A percentile compares a stretch with the other conserved stretches of the same genome.
phyloP scores from a whole-genome alignment of 2,329 filamentous ascomycete species.

The Neonectria faginata region DNA sequence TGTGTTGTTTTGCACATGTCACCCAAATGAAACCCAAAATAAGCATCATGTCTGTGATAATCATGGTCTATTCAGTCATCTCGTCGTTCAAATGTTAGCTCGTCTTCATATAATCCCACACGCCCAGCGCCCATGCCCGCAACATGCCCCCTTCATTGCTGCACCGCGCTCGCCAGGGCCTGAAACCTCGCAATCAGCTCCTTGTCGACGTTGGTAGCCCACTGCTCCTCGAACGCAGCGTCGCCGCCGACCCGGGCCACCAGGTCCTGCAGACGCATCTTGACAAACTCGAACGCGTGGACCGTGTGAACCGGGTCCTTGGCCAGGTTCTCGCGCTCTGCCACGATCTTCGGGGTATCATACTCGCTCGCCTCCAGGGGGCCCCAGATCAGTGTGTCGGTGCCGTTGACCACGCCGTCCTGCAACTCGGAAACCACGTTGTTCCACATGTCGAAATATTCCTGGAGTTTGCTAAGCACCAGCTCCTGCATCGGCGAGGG shows the following conservation, averaged over 20 bases:
- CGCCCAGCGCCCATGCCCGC: conserved; percentile 8
- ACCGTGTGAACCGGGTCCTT: conserved; percentile 77
- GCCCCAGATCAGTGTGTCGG: conserved; percentile 65
- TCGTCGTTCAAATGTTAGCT: conserved; percentile 34
- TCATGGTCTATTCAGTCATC: conserved; percentile 35
- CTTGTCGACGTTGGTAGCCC: conserved; percentile 79
- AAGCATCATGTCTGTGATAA: neutral
- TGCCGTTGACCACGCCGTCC: conserved; percentile 65
- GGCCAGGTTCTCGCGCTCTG: conserved; percentile 64
- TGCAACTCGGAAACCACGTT: conserved; percentile 74
- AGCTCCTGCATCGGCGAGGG: conserved; percentile 68
- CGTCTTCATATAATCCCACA: conserved; percentile 16
- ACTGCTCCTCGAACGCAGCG: conserved; percentile 73
- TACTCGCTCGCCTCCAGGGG: conserved; percentile 60
- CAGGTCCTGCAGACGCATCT: conserved; percentile 68
- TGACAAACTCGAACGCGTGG: conserved; percentile 73
- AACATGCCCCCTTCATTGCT: conserved; percentile 21
- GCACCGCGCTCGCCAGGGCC: conserved; percentile 43
- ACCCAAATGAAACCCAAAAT: neutral
- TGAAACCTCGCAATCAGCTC: conserved; percentile 76
- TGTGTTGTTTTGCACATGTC: neutral
- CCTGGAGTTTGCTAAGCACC: conserved; percentile 73
- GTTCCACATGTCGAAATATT: conserved; percentile 81
- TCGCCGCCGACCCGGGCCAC: conserved; percentile 73
- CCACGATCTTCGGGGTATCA: conserved; percentile 66